phyloP scores from a whole-genome alignment of 306 rosid species.

The Casuarina equisetifolia region DNA sequence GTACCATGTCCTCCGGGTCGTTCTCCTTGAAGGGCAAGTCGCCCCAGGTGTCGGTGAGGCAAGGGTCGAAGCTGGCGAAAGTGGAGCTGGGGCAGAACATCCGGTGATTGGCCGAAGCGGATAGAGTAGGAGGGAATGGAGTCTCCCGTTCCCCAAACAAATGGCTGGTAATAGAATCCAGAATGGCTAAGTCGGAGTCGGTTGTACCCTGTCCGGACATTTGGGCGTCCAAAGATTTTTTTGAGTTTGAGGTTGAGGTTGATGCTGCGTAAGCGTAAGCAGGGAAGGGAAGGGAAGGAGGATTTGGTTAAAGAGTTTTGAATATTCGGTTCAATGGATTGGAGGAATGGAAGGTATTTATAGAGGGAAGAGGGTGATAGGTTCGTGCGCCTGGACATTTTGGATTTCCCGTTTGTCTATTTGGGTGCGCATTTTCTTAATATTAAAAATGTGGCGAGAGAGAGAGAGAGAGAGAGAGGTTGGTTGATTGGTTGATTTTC shows the following conservation, averaged over 20 bases:
- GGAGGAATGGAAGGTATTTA: conserved; percentile 24
- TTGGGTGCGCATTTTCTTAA: neutral
- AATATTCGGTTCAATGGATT: no score
- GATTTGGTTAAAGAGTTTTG: no score
- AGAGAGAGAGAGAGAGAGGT: no score
- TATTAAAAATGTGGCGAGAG: neutral
- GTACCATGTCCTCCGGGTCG: conserved; percentile 82
- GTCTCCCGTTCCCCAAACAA: conserved; percentile 57
- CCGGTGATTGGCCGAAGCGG: conserved; percentile 8
- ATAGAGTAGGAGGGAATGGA: conserved; percentile 22
- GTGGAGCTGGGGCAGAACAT: conserved; percentile 52
- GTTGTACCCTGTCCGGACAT: conserved; percentile 33
- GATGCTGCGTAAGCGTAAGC: no score
- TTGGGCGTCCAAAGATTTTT: neutral
- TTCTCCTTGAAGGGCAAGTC: conserved; percentile 73
- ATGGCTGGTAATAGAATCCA: conserved; percentile 66
- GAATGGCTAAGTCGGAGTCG: conserved; percentile 41
- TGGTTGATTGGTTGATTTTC: neutral
- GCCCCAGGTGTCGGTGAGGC: conserved; percentile 74
- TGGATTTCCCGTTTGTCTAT: neutral
- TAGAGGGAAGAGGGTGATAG: conserved; percentile 60
- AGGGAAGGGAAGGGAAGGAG: no score
- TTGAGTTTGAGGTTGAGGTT: no score
- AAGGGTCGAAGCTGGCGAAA: conserved; percentile 61
- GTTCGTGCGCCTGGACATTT: conserved; percentile 51